Percentiles rank a stretch among this genome's conserved stretches.
phyloP scores from a whole-genome alignment of 257 asterid genomes.

The Primulina eburnea region DNA sequence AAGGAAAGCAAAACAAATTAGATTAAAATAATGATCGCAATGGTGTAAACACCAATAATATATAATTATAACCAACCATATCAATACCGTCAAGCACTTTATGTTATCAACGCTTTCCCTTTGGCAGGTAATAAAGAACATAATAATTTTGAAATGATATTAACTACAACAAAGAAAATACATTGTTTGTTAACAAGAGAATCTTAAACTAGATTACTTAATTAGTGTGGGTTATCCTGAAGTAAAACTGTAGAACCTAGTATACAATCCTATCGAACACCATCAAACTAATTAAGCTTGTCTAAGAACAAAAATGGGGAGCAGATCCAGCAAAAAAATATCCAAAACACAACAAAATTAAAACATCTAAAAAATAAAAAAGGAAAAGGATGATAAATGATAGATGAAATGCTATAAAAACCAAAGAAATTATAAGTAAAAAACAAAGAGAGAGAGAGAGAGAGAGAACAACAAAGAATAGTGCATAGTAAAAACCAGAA shows the following conservation, averaged over 20 bases:
- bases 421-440: background rate
- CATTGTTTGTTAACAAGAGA: background rate
- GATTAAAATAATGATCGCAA: background rate
- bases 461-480: background rate
- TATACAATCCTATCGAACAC: conserved; percentile 1
- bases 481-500: background rate
- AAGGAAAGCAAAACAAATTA: background rate
- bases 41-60: background rate
- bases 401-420: background rate
- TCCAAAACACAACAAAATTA: background rate
- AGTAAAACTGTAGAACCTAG: conserved; percentile 2
- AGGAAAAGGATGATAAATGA: background rate
- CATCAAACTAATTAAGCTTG: conserved; percentile 2
- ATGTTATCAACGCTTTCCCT: conserved; percentile 11
- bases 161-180: conserved; percentile 17
- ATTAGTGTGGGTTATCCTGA: background rate
- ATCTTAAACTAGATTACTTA: background rate
- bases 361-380: background rate
- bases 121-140: conserved; percentile 23
- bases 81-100: background rate
- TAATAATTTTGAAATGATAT: background rate
- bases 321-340: background rate
- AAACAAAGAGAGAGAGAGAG: background rate
- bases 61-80: background rate
- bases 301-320: background rate